Conservation (phyloP, 441 rosid genomes). For the Eruca vesicaria region DNA sequence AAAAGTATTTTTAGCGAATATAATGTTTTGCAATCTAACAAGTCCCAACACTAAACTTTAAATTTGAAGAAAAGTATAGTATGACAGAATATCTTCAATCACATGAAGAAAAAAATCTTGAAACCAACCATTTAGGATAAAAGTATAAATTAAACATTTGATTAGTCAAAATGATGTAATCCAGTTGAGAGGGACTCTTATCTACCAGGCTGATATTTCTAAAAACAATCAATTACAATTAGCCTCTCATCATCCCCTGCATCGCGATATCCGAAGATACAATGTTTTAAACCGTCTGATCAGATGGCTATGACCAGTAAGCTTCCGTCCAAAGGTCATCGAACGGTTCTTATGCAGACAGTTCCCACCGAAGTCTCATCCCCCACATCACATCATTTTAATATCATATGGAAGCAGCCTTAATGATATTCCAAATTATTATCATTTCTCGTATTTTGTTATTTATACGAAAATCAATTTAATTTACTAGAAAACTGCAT, state of each 20-base stretch:
- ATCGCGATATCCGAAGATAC: neutral
- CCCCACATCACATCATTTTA: neutral
- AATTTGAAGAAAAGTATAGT: too few relatives aligned
- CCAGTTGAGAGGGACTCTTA: neutral
- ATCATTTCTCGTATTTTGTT: neutral
- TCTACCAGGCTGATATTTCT: constrained; percentile 12
- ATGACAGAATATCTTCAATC: too few relatives aligned
- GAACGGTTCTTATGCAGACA: constrained; percentile 1
- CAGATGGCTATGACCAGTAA: constrained; percentile 1
- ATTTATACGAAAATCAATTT: neutral
- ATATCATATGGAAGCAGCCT: neutral
- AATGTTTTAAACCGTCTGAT: constrained; percentile 12
- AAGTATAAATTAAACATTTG: neutral
- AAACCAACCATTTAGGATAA: too few relatives aligned
- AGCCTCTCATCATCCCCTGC: constrained; percentile 26
- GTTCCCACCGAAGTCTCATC: neutral
- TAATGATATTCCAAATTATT: neutral
- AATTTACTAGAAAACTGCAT: neutral
- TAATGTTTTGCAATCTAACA: neutral
- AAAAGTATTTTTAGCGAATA: neutral
- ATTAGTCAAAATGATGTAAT: neutral
- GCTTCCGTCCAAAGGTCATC: neutral
- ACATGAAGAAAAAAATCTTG: too few relatives aligned
- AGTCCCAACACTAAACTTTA: neutral
- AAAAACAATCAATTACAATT: neutral